Base-by-base conservation (phyloP, 23 red algal species). In the Gracilaria domingensis region DNA sequence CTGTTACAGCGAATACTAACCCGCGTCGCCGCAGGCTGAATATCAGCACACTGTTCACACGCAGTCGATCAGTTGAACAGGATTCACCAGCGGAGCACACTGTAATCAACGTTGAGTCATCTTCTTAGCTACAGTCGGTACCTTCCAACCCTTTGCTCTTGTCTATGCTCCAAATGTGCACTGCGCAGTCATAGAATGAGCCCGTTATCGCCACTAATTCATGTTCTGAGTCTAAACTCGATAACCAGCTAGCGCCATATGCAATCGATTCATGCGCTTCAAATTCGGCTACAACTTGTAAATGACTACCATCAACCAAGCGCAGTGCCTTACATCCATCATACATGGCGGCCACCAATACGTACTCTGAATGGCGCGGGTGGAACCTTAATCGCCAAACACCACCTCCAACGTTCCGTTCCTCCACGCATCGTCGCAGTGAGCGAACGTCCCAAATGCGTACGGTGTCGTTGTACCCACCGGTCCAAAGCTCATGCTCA, bases 391-490 rank as follows among this genome's bases (percentile, higher is more conserved):
- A 25, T 13, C 91, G 34, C 91, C 91, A 93, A 21, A 93, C 91
- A 45, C 91, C 91, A 28, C 91, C 91, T 35, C 82, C 81, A n/a
- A 84, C 81, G 21, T 30, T 58, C 9, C 66, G 39, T 12, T 78
- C 91, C 53, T 50, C 44, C 65, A 85, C 83, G 39, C 82, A 62
- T 23, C 79, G 48, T 16, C 75, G 26, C 56, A 81, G 60, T 38
- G 30, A 32, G 4, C 91, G 69, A 12, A 57, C n/a, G 61, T 94
- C 91, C 91, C 91, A 94, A 20, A 87, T 48, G 26, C 91, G 61
- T 23, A 94, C 23, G 2, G 47, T 54, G 29, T 94, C 91, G 44
- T 94, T 82, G 55, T 94, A 94, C 11, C 91, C 91, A 67, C 91
- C 91, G 21, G 34, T 94, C 80, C 80, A 86, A 33, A 94, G n/a